Percentiles rank a stretch among this genome's conserved stretches.
Evolutionary conservation across 129 eudicot genomes (phyloP).

Genomic region (Flaveria ramosissima): DNA sequence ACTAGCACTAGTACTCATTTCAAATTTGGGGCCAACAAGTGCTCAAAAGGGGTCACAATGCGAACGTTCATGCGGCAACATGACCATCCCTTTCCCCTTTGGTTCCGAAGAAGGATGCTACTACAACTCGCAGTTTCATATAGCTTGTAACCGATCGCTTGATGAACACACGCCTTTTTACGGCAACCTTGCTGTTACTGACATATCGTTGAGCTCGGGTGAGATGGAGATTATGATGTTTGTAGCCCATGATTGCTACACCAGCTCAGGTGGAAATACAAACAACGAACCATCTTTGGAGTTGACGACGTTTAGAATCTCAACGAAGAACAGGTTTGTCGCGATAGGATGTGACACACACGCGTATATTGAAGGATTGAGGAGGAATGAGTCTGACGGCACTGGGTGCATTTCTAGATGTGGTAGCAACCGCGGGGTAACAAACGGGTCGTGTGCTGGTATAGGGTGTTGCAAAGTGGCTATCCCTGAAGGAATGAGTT

Average conservation of each 20-base stretch:
- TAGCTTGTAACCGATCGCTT: neutral
- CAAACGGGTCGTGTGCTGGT: conserved; percentile 33
- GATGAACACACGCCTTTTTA: neutral
- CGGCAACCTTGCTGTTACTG: neutral
- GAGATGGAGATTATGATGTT: conserved; percentile 17
- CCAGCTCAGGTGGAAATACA: neutral
- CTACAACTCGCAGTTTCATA: neutral
- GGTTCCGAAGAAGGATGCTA: neutral
- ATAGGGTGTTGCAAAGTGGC: conserved; percentile 38
- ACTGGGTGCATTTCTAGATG: conserved; percentile 29
- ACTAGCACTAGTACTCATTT: neutral
- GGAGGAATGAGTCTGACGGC: neutral
- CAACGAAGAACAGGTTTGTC: conserved; percentile 27
- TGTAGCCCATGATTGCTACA: conserved; percentile 27
- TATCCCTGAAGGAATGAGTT: conserved; percentile 20
- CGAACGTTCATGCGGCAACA: neutral
- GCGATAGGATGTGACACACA: conserved; percentile 35
- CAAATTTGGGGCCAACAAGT: neutral
- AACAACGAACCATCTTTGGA: neutral
- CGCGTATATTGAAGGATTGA: neutral
- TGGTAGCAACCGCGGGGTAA: neutral
- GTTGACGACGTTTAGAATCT: neutral
- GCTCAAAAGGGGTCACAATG: neutral
- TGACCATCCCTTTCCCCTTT: neutral
- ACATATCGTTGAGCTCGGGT: neutral